These are phyloP conservation scores for Heterobasidion occidentale DNA, from an alignment of 1,284 basidiomycete genomes.

Conservation along the genomic window DNA sequence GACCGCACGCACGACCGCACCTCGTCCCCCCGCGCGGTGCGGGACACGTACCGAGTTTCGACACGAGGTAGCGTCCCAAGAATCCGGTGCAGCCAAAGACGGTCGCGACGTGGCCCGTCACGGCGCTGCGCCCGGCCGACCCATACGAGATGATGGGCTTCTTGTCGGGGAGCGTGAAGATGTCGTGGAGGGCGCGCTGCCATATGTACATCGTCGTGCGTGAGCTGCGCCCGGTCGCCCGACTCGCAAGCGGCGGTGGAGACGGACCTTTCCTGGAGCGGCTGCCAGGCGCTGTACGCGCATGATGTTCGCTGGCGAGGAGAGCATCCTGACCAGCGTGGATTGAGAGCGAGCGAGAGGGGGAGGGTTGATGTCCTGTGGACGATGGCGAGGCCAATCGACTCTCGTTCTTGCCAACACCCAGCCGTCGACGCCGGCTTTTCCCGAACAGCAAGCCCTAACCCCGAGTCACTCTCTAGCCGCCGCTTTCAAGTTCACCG, in stretches of 20 bases:
- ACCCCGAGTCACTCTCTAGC: neutral
- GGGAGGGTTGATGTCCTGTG: neutral
- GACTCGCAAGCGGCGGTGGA: neutral
- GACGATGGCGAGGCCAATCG: neutral
- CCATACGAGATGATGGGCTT: constrained; percentile 71
- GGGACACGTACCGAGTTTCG: constrained; percentile 68
- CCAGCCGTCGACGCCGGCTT: neutral
- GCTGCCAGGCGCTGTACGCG: constrained; percentile 39
- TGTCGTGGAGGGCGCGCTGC: constrained; percentile 67
- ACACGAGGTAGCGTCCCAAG: constrained; percentile 89
- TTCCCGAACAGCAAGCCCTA: neutral
- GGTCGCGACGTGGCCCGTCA: constrained; percentile 86
- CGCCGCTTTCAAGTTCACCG: neutral
- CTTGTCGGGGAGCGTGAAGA: constrained; percentile 49
- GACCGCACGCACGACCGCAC: neutral
- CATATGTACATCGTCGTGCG: neutral
- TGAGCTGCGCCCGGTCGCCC: neutral
- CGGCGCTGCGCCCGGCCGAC: constrained; percentile 79
- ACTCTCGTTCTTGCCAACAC: neutral
- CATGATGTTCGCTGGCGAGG: constrained; percentile 31
- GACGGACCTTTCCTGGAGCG: constrained; percentile 6
- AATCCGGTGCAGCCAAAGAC: constrained; percentile 98
- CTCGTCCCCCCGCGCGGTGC: neutral
- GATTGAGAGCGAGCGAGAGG: neutral
- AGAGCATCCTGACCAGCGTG: constrained; percentile 28